Conservation (phyloP, 441 rosid genomes). For the Jatropha podagrica region DNA sequence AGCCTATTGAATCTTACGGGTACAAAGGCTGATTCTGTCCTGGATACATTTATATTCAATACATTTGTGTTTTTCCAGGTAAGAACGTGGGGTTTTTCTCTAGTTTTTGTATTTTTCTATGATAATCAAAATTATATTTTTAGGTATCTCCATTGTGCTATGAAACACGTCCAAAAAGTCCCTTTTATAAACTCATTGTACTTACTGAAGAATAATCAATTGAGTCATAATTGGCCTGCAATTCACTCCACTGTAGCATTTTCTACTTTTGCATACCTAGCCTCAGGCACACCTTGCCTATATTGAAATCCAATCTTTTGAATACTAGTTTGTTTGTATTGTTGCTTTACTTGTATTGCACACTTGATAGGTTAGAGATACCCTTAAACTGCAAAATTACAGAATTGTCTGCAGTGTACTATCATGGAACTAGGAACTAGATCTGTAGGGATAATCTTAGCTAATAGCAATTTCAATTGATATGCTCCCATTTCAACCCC, state of each 20-base stretch:
- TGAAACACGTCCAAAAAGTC: too few species aligned
- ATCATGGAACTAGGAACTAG: neutral
- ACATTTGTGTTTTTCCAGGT: neutral
- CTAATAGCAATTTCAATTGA: neutral
- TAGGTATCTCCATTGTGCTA: too few species aligned
- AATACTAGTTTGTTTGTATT: neutral
- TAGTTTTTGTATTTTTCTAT: neutral
- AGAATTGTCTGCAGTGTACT: neutral
- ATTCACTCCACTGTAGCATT: neutral
- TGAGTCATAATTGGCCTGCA: neutral
- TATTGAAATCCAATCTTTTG: neutral
- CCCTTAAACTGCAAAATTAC: neutral
- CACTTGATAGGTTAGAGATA: neutral
- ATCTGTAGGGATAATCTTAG: neutral
- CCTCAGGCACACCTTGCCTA: neutral
- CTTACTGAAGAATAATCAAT: neutral
- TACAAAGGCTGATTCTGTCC: neutral
- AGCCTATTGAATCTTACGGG: neutral
- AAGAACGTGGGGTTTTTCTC: neutral
- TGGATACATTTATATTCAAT: neutral
- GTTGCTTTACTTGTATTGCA: neutral
- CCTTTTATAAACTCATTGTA: neutral
- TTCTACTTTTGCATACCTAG: neutral
- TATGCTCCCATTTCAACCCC: neutral
- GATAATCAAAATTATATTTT: neutral